Base-by-base conservation (phyloP, 305 asterid genomes). In the Fraxinus greggii region DNA sequence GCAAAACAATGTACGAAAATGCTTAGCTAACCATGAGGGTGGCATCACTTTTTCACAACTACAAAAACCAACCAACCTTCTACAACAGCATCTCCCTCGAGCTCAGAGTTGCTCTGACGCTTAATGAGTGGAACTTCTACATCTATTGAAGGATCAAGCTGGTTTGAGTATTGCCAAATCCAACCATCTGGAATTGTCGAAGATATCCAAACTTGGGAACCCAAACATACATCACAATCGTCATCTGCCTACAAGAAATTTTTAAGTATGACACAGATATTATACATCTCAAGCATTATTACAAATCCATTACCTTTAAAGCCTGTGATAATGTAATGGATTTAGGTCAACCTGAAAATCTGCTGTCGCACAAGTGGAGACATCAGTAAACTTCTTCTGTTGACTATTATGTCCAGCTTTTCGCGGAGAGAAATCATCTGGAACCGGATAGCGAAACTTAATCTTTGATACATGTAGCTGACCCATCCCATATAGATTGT, bases 401-500 rank as follows among this genome's bases (percentile, higher is more conserved):
- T 85, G 84, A 75, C 86, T 79, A 76, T 80, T 51, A 82, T 79
- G 56, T 74, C 79, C 85, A 78, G 83, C 83, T 79, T 87, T 91
- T 84, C 79, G 87, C 67, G 74, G 89, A 74, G 86, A 80, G 85
- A 84, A 87, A 86, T 84, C 86, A 87, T 90, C 93, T 76, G 99
- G 99, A 75, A 94, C 87, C 69, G 99, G 98, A 88, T 78, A 84
- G 84, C 99, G 98, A 86, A 96, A 94, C 87, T 91, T 96, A 85
- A 92, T 79, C 89, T 92, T 94, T 72, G 98, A 90, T 75, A 92
- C 90, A 72, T 96, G 99, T 82, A 96, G 84, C 86, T 91, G 98
- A 33, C 98, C 95, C 99, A 96, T 96, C 81, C 99, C 99, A 78
- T 90, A 93, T 91, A 96, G 88, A 88, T 92, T 93, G 89, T 96